Percentiles rank a stretch among this genome's conserved stretches.
Conservation (phyloP, 257 asterid genomes). For the Marsdenia floribunda region DNA sequence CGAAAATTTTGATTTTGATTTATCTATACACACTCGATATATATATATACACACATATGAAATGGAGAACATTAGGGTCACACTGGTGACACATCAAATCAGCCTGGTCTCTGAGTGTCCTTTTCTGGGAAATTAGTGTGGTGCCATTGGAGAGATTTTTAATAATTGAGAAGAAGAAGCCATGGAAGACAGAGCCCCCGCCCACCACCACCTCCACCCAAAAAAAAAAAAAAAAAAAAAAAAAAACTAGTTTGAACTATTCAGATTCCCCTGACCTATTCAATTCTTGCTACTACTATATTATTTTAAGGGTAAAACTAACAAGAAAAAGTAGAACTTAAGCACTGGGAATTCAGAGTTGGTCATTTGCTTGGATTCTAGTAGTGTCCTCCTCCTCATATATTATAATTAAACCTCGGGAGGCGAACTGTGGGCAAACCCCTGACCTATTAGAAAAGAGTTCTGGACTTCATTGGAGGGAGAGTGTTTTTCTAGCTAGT, state of each 20-base stretch:
- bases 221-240: too few relatives aligned
- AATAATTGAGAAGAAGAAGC: constrained; percentile 9
- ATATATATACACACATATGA: too few relatives aligned
- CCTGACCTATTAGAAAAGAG: neutral
- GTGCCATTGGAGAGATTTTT: neutral
- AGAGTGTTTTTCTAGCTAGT: neutral
- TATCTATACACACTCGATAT: too few relatives aligned
- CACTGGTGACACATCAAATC: neutral
- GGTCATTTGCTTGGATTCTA: neutral
- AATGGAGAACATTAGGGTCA: neutral
- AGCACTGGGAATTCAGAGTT: neutral
- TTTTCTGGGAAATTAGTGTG: neutral
- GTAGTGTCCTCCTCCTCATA: neutral
- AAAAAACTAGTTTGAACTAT: neutral
- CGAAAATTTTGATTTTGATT: too few relatives aligned
- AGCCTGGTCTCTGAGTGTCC: neutral
- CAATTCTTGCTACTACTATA: neutral
- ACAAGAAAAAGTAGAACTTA: neutral
- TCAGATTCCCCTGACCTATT: neutral
- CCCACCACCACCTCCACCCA: neutral
- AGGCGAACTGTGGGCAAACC: neutral
- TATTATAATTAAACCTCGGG: neutral
- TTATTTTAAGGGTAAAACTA: neutral
- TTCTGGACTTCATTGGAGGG: neutral
- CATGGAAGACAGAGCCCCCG: neutral